These are phyloP conservation scores for Polytrichum formosum DNA, from an alignment of 225 moss, liverwort and hornwort species.

Conservation along the genomic window DNA sequence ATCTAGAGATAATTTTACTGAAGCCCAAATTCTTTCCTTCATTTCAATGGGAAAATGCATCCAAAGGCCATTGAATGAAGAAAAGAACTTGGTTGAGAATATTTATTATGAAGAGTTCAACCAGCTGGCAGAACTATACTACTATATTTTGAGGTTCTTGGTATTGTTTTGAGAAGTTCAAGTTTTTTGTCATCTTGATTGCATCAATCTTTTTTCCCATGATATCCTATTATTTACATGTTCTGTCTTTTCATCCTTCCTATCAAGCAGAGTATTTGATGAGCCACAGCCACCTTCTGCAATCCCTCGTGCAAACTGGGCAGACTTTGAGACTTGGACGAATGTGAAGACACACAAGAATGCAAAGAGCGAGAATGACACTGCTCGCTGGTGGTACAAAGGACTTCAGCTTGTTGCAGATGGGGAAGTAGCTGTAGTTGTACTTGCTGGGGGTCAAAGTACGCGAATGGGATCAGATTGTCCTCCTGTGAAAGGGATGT, in stretches of 20 bases:
- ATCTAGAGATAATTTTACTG: too few relatives aligned
- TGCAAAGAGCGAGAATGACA: conserved; percentile 36
- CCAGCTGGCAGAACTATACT: neutral
- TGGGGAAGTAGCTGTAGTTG: conserved; percentile 44
- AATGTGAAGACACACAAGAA: conserved; percentile 35
- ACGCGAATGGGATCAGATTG: conserved; percentile 36
- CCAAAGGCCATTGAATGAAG: too few relatives aligned
- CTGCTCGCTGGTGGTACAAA: conserved; percentile 58
- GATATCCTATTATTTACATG: neutral
- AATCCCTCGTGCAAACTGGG: conserved; percentile 67
- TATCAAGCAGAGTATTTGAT: conserved; percentile 12
- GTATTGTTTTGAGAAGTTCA: too few relatives aligned
- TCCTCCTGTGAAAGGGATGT: conserved; percentile 67
- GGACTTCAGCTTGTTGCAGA: conserved; percentile 52
- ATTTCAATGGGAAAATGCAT: too few relatives aligned
- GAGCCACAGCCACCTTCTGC: conserved; percentile 59
- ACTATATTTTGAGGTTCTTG: neutral
- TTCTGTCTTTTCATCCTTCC: conserved; percentile 11
- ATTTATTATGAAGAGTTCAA: neutral
- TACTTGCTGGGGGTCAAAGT: conserved; percentile 57
- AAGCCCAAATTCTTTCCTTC: too few relatives aligned
- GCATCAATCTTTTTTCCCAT: too few relatives aligned
- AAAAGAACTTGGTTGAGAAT: neutral
- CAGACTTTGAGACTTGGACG: conserved; percentile 56
- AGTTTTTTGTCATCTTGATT: too few relatives aligned